Evolutionary conservation across 2,329 filamentous ascomycete genomes (phyloP).

Genomic region (Aspergillus sp.): DNA sequence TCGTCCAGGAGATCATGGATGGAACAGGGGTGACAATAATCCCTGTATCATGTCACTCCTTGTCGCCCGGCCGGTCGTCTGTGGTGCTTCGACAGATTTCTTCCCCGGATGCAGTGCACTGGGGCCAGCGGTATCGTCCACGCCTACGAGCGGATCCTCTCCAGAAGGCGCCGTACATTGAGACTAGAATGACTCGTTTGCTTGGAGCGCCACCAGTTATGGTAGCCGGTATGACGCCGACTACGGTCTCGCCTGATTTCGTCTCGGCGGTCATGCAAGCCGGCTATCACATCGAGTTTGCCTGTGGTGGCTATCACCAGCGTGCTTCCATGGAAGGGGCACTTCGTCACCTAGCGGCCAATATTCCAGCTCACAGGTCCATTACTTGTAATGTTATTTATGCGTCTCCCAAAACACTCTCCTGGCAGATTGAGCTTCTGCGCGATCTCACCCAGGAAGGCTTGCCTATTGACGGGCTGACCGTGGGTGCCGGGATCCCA

Average conservation of each 20-base stretch:
- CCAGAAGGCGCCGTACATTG: constrained; percentile 78
- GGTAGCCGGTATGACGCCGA: constrained; percentile 87
- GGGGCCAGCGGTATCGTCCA: constrained; percentile 97
- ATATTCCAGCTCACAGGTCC: constrained; percentile 74
- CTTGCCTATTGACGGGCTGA: constrained; percentile 82
- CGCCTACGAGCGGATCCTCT: constrained; percentile 83
- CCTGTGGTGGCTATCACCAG: constrained; percentile 81
- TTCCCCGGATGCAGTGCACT: constrained; percentile 89
- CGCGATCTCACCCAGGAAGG: constrained; percentile 72
- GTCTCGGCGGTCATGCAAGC: constrained; percentile 88
- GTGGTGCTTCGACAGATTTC: constrained; percentile 90
- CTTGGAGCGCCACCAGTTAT: constrained; percentile 76
- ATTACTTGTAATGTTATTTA: constrained; percentile 89
- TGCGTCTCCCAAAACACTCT: constrained; percentile 80
- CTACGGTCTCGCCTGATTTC: constrained; percentile 83
- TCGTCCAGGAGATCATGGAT: no score
- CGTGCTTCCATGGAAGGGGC: constrained; percentile 74
- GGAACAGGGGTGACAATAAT: constrained; percentile 84
- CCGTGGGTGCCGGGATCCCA: constrained; percentile 84
- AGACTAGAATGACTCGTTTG: constrained; percentile 90
- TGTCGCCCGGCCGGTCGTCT: constrained; percentile 90
- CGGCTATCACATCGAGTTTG: constrained; percentile 88
- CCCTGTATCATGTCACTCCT: constrained; percentile 99
- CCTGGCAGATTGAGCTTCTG: constrained; percentile 82
- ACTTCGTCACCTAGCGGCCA: constrained; percentile 72